A percentile compares a stretch with the other conserved stretches of the same genome.
phyloP scores from a whole-genome alignment of 2,329 filamentous ascomycete species.

The Aspergillus neotritici region DNA sequence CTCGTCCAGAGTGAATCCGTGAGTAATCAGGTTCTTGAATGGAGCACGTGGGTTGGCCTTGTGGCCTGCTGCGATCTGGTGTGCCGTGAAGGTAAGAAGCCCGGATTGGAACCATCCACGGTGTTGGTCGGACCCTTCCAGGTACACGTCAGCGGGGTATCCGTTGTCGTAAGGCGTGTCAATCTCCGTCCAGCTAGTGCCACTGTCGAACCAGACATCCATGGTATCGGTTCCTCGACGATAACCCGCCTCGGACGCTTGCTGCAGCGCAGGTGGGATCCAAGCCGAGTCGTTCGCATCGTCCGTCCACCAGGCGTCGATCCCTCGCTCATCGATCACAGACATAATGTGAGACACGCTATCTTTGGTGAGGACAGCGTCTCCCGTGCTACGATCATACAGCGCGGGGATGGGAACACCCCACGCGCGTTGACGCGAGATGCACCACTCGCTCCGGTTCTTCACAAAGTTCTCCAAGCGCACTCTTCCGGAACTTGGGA shows the following conservation, averaged over 20 bases:
- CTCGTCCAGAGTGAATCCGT: slow-evolving; percentile 87
- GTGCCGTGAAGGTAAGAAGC: slow-evolving; percentile 75
- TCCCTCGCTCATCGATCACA: slow-evolving; percentile 68
- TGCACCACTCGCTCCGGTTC: slow-evolving; percentile 92
- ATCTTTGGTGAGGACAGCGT: slow-evolving; percentile 71
- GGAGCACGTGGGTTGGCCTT: slow-evolving; percentile 51
- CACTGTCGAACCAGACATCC: slow-evolving; percentile 99
- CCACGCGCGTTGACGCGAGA: slow-evolving; percentile 92
- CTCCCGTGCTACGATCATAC: slow-evolving; percentile 62
- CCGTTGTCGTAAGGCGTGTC: slow-evolving; percentile 27
- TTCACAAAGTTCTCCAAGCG: slow-evolving; percentile 81
- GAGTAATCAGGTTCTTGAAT: slow-evolving; percentile 85
- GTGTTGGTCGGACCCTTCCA: slow-evolving; percentile 94
- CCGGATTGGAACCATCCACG: slow-evolving; percentile 98
- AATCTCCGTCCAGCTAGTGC: slow-evolving; percentile 75
- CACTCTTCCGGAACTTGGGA: slow-evolving; percentile 67
- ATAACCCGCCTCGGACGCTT: slow-evolving; percentile 46
- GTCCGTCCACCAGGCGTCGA: slow-evolving; percentile 95
- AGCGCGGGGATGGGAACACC: slow-evolving; percentile 92
- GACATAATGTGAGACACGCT: slow-evolving; percentile 80
- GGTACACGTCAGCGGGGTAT: slow-evolving; percentile 69
- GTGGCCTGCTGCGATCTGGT: slow-evolving; percentile 36
- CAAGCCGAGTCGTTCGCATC: slow-evolving; percentile 67
- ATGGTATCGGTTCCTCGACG: slow-evolving; percentile 86
- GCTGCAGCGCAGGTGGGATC: slow-evolving; percentile 61